phyloP scores from a whole-genome alignment of 2,329 filamentous ascomycete genomes.

The Diplodia scrobiculata region DNA sequence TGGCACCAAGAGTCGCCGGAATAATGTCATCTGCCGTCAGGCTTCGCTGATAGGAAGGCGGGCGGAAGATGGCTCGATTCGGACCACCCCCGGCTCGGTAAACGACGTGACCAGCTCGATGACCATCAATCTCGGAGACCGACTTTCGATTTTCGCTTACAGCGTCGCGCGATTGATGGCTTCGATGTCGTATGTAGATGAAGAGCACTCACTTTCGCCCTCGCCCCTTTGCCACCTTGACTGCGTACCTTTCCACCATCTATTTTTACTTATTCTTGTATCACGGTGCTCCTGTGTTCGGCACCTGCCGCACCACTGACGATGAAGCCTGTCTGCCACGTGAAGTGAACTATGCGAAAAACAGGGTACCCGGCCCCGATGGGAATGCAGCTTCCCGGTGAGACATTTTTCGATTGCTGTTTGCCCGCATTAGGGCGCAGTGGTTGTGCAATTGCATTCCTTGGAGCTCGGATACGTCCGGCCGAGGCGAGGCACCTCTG shows the following conservation, averaged over 20 bases:
- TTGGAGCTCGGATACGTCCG: background rate
- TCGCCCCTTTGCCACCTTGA: background rate
- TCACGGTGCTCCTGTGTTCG: background rate
- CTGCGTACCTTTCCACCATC: background rate
- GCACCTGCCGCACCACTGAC: background rate
- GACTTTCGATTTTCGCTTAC: background rate
- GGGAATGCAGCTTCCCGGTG: background rate
- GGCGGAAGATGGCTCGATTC: background rate
- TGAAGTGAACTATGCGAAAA: too few species aligned
- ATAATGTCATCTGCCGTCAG: slow-evolving; percentile 11
- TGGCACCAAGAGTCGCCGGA: slow-evolving; percentile 1
- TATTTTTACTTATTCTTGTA: background rate
- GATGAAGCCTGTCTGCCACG: background rate
- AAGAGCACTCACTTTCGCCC: background rate
- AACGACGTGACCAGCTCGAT: background rate
- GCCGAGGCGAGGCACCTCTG: background rate
- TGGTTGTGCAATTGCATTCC: background rate
- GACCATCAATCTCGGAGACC: background rate
- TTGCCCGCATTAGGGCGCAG: background rate
- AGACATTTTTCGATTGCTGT: background rate
- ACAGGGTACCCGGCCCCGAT: background rate
- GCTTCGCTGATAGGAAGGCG: background rate
- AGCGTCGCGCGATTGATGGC: slow-evolving; percentile 11
- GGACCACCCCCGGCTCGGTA: slow-evolving; percentile 3
- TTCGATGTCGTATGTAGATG: slow-evolving; percentile 1